Evolutionary conservation across 192 early-diverging fungal genomes (phyloP).

Genomic region (Linnemannia exigua): DNA sequence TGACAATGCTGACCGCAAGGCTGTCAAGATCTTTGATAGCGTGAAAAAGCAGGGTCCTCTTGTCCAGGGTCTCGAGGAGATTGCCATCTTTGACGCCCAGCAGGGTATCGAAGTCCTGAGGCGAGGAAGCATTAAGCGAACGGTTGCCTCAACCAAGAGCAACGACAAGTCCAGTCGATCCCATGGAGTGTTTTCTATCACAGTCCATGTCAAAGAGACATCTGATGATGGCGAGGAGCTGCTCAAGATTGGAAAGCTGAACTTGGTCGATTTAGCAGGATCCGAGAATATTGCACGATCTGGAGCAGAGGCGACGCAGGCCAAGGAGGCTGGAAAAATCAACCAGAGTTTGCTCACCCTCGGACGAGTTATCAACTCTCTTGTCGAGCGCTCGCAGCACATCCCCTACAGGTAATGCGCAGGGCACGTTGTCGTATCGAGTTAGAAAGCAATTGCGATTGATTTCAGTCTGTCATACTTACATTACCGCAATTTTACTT

Average conservation of each 20-base stretch:
- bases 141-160: constrained; percentile 88
- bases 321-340: constrained; percentile 92
- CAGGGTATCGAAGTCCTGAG: constrained; percentile 84
- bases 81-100: constrained; percentile 75
- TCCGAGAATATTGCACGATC: constrained; percentile 94
- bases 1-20: constrained; percentile 54
- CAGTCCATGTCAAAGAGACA: constrained; percentile 89
- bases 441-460: background rate
- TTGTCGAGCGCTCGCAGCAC: constrained; percentile 71
- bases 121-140: constrained; percentile 79
- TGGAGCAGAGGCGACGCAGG: constrained; percentile 86
- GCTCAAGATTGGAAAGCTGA: constrained; percentile 94
- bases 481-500: background rate
- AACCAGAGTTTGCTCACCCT: constrained; percentile 85
- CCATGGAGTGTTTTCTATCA: constrained; percentile 94
- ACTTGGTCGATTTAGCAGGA: constrained; percentile 96
- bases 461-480: background rate
- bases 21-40: constrained; percentile 83
- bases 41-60: constrained; percentile 77
- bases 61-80: constrained; percentile 88
- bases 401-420: constrained; percentile 73
- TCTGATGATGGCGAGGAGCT: constrained; percentile 87
- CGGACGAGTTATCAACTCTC: constrained; percentile 78
- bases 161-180: constrained; percentile 95
- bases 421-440: background rate